These are phyloP conservation scores for Firmiana major DNA, from an alignment of 345 rosid genomes.

Conservation along the genomic window DNA sequence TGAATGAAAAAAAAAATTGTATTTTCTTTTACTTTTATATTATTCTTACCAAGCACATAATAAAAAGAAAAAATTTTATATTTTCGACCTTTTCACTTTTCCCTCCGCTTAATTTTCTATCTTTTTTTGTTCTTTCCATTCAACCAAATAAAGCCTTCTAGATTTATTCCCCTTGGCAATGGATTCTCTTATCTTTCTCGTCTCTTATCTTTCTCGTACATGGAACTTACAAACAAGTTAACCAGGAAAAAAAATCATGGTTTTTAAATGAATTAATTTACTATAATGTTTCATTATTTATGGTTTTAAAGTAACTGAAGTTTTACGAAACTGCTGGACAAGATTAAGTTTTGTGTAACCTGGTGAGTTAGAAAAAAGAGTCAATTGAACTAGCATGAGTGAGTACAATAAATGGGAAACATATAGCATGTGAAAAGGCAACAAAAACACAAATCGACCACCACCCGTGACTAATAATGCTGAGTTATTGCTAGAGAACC, in stretches of 20 bases:
- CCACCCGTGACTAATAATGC: not conserved
- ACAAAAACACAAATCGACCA: not conserved
- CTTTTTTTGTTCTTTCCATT: too few species aligned
- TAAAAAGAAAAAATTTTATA: too few species aligned
- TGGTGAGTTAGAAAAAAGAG: not conserved
- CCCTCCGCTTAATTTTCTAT: too few species aligned
- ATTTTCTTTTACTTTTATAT: too few species aligned
- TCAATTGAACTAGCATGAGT: not conserved
- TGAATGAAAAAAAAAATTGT: too few species aligned
- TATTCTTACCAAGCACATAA: too few species aligned
- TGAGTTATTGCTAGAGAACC: not conserved
- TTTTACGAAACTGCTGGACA: not conserved
- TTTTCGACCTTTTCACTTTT: too few species aligned
- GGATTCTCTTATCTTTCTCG: not conserved
- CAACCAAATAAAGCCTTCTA: too few species aligned
- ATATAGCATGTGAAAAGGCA: not conserved
- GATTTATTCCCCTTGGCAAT: not conserved
- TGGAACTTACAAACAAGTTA: not conserved
- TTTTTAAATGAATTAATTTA: not conserved
- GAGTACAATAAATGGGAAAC: not conserved
- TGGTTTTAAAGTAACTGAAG: not conserved
- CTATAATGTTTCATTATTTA: not conserved
- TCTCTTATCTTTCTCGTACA: not conserved
- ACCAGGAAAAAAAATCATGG: not conserved
- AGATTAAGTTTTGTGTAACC: not conserved